A percentile compares a stretch with the other conserved stretches of the same genome.
These are phyloP conservation scores for Melanogaster broomeanus DNA, from an alignment of 768 basidiomycete species.

Conservation along the genomic window DNA sequence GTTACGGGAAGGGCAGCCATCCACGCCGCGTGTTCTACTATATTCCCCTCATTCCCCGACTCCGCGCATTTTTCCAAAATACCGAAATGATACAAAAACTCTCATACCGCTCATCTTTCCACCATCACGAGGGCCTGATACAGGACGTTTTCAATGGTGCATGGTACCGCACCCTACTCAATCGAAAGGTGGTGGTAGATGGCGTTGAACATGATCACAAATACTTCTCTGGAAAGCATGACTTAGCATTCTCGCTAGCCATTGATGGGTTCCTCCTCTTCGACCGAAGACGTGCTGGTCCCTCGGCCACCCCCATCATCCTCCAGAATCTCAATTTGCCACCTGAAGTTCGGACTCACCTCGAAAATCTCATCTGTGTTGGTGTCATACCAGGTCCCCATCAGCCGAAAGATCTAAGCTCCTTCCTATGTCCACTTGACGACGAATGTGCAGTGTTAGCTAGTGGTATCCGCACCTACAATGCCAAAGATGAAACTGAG, in stretches of 20 bases:
- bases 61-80: too few species aligned
- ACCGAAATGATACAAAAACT: too few species aligned
- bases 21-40: too few species aligned
- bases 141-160: constrained; percentile 39
- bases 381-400: constrained; percentile 49
- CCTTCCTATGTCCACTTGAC: constrained; percentile 39
- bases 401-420: constrained; percentile 40
- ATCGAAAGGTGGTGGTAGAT: constrained; percentile 27
- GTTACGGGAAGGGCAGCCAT: background rate
- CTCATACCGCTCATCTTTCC: too few species aligned
- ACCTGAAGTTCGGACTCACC: constrained; percentile 38
- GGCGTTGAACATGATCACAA: constrained; percentile 20
- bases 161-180: constrained; percentile 29
- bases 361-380: constrained; percentile 37
- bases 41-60: too few species aligned
- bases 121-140: too few species aligned
- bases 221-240: constrained; percentile 39
- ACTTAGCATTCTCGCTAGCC: constrained; percentile 45
- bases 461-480: constrained; percentile 38
- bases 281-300: constrained; percentile 26
- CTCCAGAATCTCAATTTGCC: constrained; percentile 45
- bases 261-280: constrained; percentile 46
- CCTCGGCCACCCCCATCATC: constrained; percentile 43
- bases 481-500: constrained; percentile 19
- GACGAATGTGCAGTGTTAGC: constrained; percentile 38